Conservation (phyloP, 106 monocot genomes). For the Apostasia ramifera region DNA sequence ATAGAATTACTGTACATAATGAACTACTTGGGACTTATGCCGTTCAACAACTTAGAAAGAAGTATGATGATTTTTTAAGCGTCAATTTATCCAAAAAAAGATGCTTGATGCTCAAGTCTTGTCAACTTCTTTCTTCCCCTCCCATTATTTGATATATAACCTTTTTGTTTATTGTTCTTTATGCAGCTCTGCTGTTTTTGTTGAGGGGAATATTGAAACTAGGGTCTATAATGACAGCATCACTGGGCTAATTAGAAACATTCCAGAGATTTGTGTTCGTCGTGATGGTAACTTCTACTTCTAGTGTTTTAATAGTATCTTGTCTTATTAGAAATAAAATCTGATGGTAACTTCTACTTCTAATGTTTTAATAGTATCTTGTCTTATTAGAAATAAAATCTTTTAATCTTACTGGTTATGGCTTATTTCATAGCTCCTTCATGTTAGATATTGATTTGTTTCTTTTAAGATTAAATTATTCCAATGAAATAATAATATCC, state of each 20-base stretch:
- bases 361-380: neutral
- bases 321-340: neutral
- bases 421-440: neutral
- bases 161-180: neutral
- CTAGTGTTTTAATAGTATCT: neutral
- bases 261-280: constrained; percentile 90
- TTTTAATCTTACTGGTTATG: neutral
- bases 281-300: constrained; percentile 68
- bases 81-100: neutral
- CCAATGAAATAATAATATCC: no score
- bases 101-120: neutral
- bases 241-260: constrained; percentile 72
- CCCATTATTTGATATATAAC: neutral
- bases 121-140: neutral
- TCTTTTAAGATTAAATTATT: no score
- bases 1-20: constrained; percentile 82
- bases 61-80: constrained; percentile 33
- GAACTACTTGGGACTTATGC: constrained; percentile 73
- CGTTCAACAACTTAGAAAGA: constrained; percentile 82
- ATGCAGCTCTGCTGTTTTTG: constrained; percentile 77
- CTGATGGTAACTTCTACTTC: constrained; percentile 47
- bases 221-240: constrained; percentile 97
- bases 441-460: neutral
- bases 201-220: constrained; percentile 98
- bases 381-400: neutral